These are phyloP conservation scores for Setaria viridis DNA, from an alignment of 202 grass and related monocot genomes.

Conservation along the genomic window DNA sequence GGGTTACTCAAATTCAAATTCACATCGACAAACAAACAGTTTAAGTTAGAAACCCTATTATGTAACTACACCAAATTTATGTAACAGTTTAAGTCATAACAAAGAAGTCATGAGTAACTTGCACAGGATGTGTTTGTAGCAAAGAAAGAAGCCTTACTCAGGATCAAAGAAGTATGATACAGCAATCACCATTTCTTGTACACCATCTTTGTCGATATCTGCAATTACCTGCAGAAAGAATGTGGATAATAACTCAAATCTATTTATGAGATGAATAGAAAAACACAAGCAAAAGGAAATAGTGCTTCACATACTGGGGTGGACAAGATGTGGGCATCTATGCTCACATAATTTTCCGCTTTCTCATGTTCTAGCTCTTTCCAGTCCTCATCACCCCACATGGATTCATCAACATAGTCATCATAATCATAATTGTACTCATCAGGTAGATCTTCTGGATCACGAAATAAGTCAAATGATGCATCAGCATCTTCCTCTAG, in stretches of 20 bases:
- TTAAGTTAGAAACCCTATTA: background rate
- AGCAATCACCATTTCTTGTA: slow-evolving; percentile 93
- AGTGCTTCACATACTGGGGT: slow-evolving; percentile 68
- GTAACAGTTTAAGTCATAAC: background rate
- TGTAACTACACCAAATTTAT: background rate
- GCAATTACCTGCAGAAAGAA: slow-evolving; percentile 82
- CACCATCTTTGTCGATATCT: slow-evolving; percentile 92
- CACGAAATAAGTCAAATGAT: slow-evolving; percentile 90
- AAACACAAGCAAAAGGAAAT: slow-evolving; percentile 41
- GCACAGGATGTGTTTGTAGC: slow-evolving; percentile 20
- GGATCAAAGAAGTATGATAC: slow-evolving; percentile 92
- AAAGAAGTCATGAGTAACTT: slow-evolving; percentile 23
- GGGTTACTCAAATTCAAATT: background rate
- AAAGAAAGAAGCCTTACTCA: slow-evolving; percentile 63
- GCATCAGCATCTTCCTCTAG: slow-evolving; percentile 84
- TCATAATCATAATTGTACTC: slow-evolving; percentile 98
- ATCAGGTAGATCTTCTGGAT: slow-evolving; percentile 81
- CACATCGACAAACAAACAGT: background rate
- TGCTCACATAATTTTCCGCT: slow-evolving; percentile 76
- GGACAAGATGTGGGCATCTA: slow-evolving; percentile 92
- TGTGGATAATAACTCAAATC: slow-evolving; percentile 36
- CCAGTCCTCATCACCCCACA: slow-evolving; percentile 98
- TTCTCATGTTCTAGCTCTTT: slow-evolving; percentile 81
- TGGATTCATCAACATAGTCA: slow-evolving; percentile 81
- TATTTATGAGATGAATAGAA: slow-evolving; percentile 21